Base-by-base conservation (phyloP, 2,329 filamentous ascomycete species). In the Fusarium sp. region DNA sequence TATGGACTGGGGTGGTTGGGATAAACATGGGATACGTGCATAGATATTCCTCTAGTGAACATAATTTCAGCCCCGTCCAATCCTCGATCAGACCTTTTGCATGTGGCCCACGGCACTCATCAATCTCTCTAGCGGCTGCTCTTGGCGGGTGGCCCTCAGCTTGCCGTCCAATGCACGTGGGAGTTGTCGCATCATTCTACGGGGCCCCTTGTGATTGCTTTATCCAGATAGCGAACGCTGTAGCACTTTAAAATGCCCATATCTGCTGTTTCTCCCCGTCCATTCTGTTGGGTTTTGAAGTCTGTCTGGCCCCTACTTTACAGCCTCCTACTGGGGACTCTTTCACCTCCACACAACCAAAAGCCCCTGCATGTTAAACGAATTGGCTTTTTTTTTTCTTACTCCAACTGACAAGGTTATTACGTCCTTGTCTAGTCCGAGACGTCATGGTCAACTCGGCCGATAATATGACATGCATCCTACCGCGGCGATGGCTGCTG, bases 101-200 rank as follows among this genome's bases (percentile, higher is more conserved):
- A 74, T 72, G 72, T 74, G 72, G 25, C 25, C 8, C 35, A 37
- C 35, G 35, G 35, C 20, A 14, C 40, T 22, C 17, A 37, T 66
- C 20, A 10, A n/a, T 8, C 20, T 38, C 60, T 17, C 33, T 62
- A 47, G 58, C 40, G 33, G 35, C 10, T 14, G 6, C 22, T 43
- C 59, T 59, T 65, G 50, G 65, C 65, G 37, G 20, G 40, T 37
- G 45, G 30, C 32, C 66, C 67, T 66, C 54, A 33, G 43, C 50
- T 62, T 33, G 40, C 50, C 32, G 52, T 63, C 40, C 57, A 40
- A 32, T 72, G 65, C 72, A 74, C 72, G 68, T 74, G 72, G 61
- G 47, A 61, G 35, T 25, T 20, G 22, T 35, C 35, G 9, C 33
- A 35, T 30, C 56, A 60, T 61, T 69, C 60, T 64, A 68, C 50